These are phyloP conservation scores for Austroboletus festivus DNA, from an alignment of 768 basidiomycete species.

Conservation along the genomic window DNA sequence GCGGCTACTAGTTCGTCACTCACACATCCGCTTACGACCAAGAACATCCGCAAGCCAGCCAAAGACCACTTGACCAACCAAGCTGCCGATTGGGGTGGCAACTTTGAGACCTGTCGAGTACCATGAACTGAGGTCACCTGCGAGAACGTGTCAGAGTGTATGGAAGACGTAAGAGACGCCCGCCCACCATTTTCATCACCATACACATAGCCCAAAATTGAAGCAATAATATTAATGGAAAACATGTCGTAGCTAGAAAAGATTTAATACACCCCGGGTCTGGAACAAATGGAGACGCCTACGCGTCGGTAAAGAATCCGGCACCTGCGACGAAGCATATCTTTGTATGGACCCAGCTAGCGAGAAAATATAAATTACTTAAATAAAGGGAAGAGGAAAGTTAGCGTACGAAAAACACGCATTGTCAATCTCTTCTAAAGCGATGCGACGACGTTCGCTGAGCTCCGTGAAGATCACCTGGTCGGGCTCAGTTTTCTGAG, in stretches of 20 bases:
- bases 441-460: conserved; percentile 69
- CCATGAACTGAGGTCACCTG: conserved; percentile 41
- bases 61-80: conserved; percentile 71
- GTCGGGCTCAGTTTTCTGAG: not conserved
- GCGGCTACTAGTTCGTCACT: conserved; percentile 28
- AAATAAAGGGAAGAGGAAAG: not conserved
- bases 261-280: not conserved
- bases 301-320: conserved; percentile 89
- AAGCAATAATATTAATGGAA: conserved; percentile 79
- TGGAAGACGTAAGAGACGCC: not conserved
- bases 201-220: conserved; percentile 85
- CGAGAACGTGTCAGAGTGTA: not conserved
- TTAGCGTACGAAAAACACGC: conserved; percentile 72
- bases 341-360: conserved; percentile 80
- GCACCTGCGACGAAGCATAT: conserved; percentile 66
- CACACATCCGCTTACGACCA: conserved; percentile 78
- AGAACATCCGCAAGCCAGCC: conserved; percentile 74
- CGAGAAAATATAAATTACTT: not conserved
- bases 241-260: conserved; percentile 67
- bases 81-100: conserved; percentile 68
- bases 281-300: conserved; percentile 24
- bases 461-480: conserved; percentile 36
- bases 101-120: conserved; percentile 79
- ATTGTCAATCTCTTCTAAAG: conserved; percentile 80
- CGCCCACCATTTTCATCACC: conserved; percentile 31